Evolutionary conservation across 208 protist species (phyloP).

Genomic region (Leishmania aethiopica): DNA sequence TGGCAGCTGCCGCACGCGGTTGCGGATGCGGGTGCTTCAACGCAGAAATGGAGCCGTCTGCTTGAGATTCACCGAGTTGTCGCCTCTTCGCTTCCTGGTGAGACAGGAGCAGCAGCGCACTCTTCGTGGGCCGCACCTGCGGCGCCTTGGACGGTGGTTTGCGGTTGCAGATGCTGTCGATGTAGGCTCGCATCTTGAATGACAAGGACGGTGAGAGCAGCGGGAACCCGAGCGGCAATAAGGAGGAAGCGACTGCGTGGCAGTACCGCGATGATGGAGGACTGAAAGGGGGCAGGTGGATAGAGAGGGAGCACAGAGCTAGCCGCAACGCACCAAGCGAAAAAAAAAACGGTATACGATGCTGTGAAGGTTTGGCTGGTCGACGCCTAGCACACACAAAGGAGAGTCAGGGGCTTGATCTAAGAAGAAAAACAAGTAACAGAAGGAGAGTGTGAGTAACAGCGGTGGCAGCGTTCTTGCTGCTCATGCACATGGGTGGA

Average conservation of each 20-base stretch:
- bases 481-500: not conserved
- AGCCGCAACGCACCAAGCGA: not conserved
- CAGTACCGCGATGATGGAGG: not conserved
- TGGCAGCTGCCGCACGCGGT: not conserved
- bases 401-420: not conserved
- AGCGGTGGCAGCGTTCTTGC: not conserved
- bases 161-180: constrained; percentile 34
- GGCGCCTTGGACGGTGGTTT: constrained; percentile 10
- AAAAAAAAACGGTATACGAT: not conserved
- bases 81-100: constrained; percentile 3
- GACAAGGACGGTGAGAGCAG: not conserved
- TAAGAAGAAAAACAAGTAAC: not conserved
- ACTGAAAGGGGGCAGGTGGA: not conserved
- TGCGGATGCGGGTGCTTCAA: not conserved
- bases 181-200: constrained; percentile 27
- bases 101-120: constrained; percentile 21
- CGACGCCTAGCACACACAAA: not conserved
- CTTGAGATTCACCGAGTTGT: not conserved
- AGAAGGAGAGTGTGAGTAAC: not conserved
- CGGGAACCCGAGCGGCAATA: not conserved
- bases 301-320: not conserved
- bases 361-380: too few species aligned
- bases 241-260: not conserved
- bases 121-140: constrained; percentile 20
- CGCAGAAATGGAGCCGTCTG: not conserved